These are phyloP conservation scores for Niebla homalea DNA, from an alignment of 495 filamentous ascomycete genomes.

Conservation along the genomic window DNA sequence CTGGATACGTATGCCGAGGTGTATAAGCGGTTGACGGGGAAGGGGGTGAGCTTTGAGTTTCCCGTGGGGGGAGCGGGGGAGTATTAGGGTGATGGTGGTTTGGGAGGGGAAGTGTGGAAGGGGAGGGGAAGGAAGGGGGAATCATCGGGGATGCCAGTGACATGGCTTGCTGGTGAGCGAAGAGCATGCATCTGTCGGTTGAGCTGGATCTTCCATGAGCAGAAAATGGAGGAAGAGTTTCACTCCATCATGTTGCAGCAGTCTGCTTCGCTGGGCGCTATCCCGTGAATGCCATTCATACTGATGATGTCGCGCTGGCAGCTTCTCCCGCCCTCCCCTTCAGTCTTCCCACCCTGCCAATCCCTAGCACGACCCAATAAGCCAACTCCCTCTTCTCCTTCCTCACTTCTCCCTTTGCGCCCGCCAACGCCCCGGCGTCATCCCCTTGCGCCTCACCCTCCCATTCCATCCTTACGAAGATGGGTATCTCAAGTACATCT, in stretches of 20 bases:
- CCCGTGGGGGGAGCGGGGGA: slow-evolving; percentile 65
- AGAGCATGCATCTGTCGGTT: neutral
- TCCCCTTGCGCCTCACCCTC: slow-evolving; percentile 65
- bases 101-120: neutral
- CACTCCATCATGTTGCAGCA: neutral
- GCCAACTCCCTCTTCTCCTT: slow-evolving; percentile 65
- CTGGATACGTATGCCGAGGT: slow-evolving; percentile 99
- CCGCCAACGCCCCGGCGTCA: slow-evolving; percentile 35
- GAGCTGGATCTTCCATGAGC: neutral
- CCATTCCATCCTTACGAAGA: slow-evolving; percentile 88
- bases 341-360: slow-evolving; percentile 53
- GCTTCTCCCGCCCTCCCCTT: neutral
- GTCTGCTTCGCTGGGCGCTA: neutral
- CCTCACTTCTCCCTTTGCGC: slow-evolving; percentile 29
- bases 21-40: slow-evolving; percentile 90
- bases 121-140: neutral
- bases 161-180: neutral
- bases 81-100: slow-evolving; percentile 43
- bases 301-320: too few species aligned
- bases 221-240: too few species aligned
- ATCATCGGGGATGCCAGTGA: too few species aligned
- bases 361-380: slow-evolving; percentile 87
- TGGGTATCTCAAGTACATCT: slow-evolving; percentile 86
- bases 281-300: too few species aligned
- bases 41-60: slow-evolving; percentile 93